Conservation (phyloP, 352 stramenopile species). For the Phytophthora sp. region DNA sequence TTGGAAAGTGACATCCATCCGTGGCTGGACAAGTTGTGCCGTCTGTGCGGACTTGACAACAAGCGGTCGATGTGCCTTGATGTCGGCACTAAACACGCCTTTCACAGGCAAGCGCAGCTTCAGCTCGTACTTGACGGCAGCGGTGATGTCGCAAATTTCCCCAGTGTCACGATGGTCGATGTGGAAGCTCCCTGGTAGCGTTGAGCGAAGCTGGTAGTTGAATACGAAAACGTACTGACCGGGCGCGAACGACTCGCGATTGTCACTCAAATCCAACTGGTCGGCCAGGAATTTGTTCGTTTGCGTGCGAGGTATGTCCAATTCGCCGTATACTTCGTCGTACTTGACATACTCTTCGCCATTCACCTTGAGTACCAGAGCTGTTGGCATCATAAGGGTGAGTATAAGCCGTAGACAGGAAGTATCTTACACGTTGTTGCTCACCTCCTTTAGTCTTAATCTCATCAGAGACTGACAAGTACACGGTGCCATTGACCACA, state of each 20-base stretch:
- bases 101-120: slow-evolving; percentile 34
- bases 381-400: slow-evolving; percentile 9
- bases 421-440: neutral
- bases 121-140: slow-evolving; percentile 34
- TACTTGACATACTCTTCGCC: slow-evolving; percentile 39
- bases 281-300: slow-evolving; percentile 19
- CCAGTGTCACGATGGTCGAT: slow-evolving; percentile 23
- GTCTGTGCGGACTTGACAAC: slow-evolving; percentile 14
- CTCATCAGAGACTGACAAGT: slow-evolving; percentile 29
- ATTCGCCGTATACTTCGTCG: slow-evolving; percentile 36
- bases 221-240: slow-evolving; percentile 46
- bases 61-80: slow-evolving; percentile 22
- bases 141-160: slow-evolving; percentile 38
- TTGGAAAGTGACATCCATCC: slow-evolving; percentile 12
- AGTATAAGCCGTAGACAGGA: neutral
- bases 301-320: slow-evolving; percentile 16
- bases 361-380: slow-evolving; percentile 30
- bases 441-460: slow-evolving; percentile 35
- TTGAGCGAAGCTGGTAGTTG: slow-evolving; percentile 28
- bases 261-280: slow-evolving; percentile 46
- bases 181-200: slow-evolving; percentile 29
- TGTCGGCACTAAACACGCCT: slow-evolving; percentile 21
- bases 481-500: slow-evolving; percentile 31
- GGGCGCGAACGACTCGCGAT: slow-evolving; percentile 51
- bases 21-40: slow-evolving; percentile 26